phyloP scores from a whole-genome alignment of 805 yeast species.

The Geotrichum ghanense region DNA sequence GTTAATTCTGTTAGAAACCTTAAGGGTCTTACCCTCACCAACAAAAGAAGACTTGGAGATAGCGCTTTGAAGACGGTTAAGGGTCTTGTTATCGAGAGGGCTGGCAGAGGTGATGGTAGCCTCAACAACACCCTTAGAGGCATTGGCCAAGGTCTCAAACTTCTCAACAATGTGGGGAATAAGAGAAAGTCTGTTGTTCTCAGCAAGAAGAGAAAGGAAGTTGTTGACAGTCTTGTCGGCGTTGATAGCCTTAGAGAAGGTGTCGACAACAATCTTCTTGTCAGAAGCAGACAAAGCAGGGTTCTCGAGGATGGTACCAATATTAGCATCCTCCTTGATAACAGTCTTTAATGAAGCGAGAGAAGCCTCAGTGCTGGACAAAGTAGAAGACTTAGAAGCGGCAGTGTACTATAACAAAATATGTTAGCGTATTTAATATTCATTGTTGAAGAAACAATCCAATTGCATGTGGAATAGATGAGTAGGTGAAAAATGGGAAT shows the following conservation, averaged over 20 bases:
- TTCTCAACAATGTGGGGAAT: conserved; percentile 55
- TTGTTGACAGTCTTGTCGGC: conserved; percentile 66
- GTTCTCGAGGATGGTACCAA: conserved; percentile 52
- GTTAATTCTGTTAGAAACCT: conserved; percentile 70
- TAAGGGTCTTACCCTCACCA: conserved; percentile 76
- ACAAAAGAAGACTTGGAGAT: conserved; percentile 69
- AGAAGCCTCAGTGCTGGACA: conserved; percentile 59
- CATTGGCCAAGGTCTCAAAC: conserved; percentile 71
- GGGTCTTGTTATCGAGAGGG: conserved; percentile 69
- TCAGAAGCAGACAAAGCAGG: conserved; percentile 75
- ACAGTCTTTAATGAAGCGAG: conserved; percentile 46
- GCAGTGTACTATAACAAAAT: conserved; percentile 50
- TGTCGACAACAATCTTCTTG: conserved; percentile 57
- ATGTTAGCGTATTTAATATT: background rate
- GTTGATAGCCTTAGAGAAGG: conserved; percentile 36
- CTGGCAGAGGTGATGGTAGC: conserved; percentile 82
- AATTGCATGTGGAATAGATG: background rate
- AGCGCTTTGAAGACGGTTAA: conserved; percentile 69
- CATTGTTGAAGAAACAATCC: background rate
- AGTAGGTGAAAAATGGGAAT: background rate
- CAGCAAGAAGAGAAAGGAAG: conserved; percentile 77
- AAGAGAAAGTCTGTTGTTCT: conserved; percentile 82
- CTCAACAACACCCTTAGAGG: conserved; percentile 84
- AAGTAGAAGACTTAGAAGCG: conserved; percentile 67
- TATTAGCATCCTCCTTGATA: conserved; percentile 51